These are phyloP conservation scores for Cercospora sp. DNA, from an alignment of 2,329 filamentous ascomycete species.

Conservation along the genomic window DNA sequence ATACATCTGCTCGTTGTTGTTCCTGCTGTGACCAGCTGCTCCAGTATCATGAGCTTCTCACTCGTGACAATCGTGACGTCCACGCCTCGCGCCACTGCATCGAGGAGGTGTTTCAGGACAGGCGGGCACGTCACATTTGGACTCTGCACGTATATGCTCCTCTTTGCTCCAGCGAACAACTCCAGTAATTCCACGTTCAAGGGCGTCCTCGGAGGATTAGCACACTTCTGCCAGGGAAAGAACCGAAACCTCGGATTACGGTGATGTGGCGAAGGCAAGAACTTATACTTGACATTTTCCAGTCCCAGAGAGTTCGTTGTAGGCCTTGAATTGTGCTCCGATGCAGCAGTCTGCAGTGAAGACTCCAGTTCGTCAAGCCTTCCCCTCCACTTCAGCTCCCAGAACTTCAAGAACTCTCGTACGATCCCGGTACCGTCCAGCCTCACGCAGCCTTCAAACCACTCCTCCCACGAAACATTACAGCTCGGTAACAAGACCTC, in stretches of 20 bases:
- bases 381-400: constrained; percentile 66
- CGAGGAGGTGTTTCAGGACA: constrained; percentile 61
- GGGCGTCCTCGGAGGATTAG: constrained; percentile 61
- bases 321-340: background rate
- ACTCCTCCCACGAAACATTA: constrained; percentile 85
- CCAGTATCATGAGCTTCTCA: constrained; percentile 54
- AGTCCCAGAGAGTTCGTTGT: background rate
- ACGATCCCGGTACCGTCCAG: constrained; percentile 62
- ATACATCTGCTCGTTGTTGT: constrained; percentile 70
- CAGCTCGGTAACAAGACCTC: constrained; percentile 72
- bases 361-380: constrained; percentile 14
- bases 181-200: constrained; percentile 66
- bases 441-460: constrained; percentile 76
- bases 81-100: constrained; percentile 65
- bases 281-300: constrained; percentile 53
- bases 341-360: background rate
- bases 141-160: constrained; percentile 68
- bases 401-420: constrained; percentile 64
- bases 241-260: constrained; percentile 65
- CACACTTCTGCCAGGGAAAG: constrained; percentile 53
- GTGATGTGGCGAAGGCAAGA: constrained; percentile 74
- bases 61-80: constrained; percentile 53
- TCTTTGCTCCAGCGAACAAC: constrained; percentile 59
- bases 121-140: constrained; percentile 73
- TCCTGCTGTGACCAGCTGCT: constrained; percentile 77